Base-by-base conservation (phyloP, 2,329 filamentous ascomycete genomes). In the Monilinia fructigena region DNA sequence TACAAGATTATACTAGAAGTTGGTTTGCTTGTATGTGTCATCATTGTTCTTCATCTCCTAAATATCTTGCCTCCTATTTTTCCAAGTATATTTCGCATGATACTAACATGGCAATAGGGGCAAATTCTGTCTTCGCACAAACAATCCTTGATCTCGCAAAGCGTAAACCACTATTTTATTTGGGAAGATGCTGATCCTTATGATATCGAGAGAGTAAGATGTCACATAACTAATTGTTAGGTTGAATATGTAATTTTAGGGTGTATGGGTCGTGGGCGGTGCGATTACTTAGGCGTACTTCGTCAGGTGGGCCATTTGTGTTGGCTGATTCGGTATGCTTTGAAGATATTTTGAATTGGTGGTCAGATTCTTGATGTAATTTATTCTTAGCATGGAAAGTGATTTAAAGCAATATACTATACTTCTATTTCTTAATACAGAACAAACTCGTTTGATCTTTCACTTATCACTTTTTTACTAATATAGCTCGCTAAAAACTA, bases 81-180 rank as follows among this genome's bases (percentile, higher is more conserved):
- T 52, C 23, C 23, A n/a, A 12, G 5, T 31, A 28, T n/a, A n/a
- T 0, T 20, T 35, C 7, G 3, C 8, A n/a, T 10, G 52, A 45
- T 50, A 65, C 40, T 60, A 62, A 61, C 26, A 40, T 58, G 23
- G 2, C 4, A 0, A 7, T 66, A 80, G 79, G 93, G 95, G 95
- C 95, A 14, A 99, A 99, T 73, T 95, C 92, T 0, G 92, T 99
- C 14, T 98, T 97, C 79, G 93, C 94, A 18, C 89, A 92, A 77
- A 96, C 93, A 0, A 92, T 99, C 55, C 80, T 99, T 62, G 92
- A 97, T 80, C 76, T 99, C 63, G 95, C 93, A 1, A 89, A 89
- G 78, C 82, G 94, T 76, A 97, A 96, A 78, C 95, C 95, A 4
- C 86, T 77, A 77, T 98, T 72, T 83, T 98, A 50, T 97, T 97